These are phyloP conservation scores for Phytophthora aleatoria DNA, from an alignment of 352 stramenopile genomes.

Conservation along the genomic window DNA sequence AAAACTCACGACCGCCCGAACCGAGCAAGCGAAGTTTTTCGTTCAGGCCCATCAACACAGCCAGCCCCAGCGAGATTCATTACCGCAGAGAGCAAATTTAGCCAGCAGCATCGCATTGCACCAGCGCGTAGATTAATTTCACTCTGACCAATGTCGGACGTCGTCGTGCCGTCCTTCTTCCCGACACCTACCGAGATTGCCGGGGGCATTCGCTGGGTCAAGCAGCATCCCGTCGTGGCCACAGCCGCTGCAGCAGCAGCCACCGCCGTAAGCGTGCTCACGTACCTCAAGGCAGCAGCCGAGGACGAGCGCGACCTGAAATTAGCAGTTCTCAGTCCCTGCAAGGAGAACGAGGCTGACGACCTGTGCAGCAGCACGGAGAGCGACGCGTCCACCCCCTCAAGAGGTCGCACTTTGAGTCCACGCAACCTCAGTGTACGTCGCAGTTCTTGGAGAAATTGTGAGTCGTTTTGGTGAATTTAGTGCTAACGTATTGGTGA, in stretches of 20 bases:
- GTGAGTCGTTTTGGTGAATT: neutral
- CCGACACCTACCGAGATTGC: constrained; percentile 80
- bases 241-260: constrained; percentile 69
- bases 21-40: neutral
- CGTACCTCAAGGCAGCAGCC: constrained; percentile 53
- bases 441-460: neutral
- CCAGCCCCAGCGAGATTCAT: neutral
- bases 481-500: constrained; percentile 12
- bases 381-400: constrained; percentile 61
- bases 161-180: constrained; percentile 77
- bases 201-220: constrained; percentile 73
- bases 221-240: constrained; percentile 71
- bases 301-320: constrained; percentile 38
- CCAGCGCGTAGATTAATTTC: neutral
- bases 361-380: constrained; percentile 72
- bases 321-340: constrained; percentile 5
- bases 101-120: constrained; percentile 2
- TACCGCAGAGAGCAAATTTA: constrained; percentile 6
- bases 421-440: constrained; percentile 41
- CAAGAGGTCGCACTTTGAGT: constrained; percentile 41
- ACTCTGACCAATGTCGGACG: constrained; percentile 50
- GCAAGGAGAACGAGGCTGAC: constrained; percentile 32
- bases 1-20: neutral
- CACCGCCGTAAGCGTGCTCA: constrained; percentile 71
- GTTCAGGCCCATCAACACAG: neutral